Base-by-base conservation (phyloP, 495 filamentous ascomycete species). In the Lichenothelia convexa region DNA sequence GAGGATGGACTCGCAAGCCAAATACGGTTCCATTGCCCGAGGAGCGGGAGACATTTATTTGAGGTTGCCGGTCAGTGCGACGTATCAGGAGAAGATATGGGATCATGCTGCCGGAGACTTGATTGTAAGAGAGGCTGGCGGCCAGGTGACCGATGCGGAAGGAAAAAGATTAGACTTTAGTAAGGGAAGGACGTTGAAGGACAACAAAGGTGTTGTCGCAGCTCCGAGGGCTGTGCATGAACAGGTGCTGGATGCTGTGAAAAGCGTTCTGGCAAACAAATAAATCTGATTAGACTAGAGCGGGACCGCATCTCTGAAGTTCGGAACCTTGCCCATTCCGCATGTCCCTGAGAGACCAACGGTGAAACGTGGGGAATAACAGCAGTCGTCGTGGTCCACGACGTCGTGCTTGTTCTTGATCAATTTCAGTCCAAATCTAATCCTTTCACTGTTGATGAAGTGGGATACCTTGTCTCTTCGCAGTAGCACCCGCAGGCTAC, bases 81-180 rank as follows among this genome's bases (percentile, higher is more conserved):
- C 75, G 18, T 99, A 95, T 58, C 73, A 92, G 60, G 89, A 99
- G 67, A 99, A 99, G 68, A 95, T 99, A 45, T 99, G 89, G 89
- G 89, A 99, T 54, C 89, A 99, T 58, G 91, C 87, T 21, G 87
- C 83, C n/a, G 89, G 89, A 22, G 85, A 91, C 42, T 56, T 99
- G 35, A 86, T 99, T 46, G 85, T 93, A 8, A 68, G 84, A 32
- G 89, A 99, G 57, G 85, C 91, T 3, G 89, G 91, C 33, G 91
- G 87, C 18, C 63, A 78, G 48, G 89, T 97, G 22, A 91, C 79
- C 13, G 89, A 93, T 57, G 77, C 75, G 36, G 67, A 73, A 42
- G 86, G 87, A 30, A 72, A 74, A 46, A 60, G 68, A 26, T 61
- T 99, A 43, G 76, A 95, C 51, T 95, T 95, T 50, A 71, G 74